Base-by-base conservation (phyloP, 129 eudicot genomes). In the Oenanthe sinensis region DNA sequence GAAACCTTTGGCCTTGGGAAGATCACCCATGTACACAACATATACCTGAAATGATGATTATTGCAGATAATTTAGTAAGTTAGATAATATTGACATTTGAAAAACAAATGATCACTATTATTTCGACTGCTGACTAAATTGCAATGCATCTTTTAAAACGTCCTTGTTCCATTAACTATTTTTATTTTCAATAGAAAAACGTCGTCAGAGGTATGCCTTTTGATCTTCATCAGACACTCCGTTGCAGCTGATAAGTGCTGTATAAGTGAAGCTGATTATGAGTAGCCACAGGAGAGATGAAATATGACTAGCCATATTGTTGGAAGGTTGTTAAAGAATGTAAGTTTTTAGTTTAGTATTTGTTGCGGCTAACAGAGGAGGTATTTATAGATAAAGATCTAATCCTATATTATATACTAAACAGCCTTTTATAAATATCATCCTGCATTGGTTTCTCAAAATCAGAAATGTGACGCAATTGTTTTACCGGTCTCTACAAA, bases 11-110 rank as follows among this genome's bases (percentile, higher is more conserved):
- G 75, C 82, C 77, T 86, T 88, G 7, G 97, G 92, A 37, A 82
- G 81, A 14, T 89, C 88, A 68, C 97, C 97, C 97, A 92, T 87
- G 79, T 92, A 92, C 22, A 92, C 97, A 81, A 92, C 78, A 81
- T 92, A 92, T 9, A 82, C 86, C 98, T 93, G 83, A 80, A 75
- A 54, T 47, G 70, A 74, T 19, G 50, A 36, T 39, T 14, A 10
- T 68, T 68, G 73, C 40, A n/a, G 67, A n/a, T 22, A 58, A n/a
- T 3, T 30, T 30, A 30, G 40, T 15, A 3, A 12, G 6, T 14
- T 16, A 33, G 43, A 30, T n/a, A 30, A 67, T 26, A 3, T 67
- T 13, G 12, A n/a, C 36, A 63, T 6, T 28, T 5, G 16, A 30
- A 16, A 67, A 30, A 30, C 16, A 67, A 67, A 26, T 65, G 11